These are phyloP conservation scores for Coffea eugenioides DNA, from an alignment of 257 asterid species.

Conservation along the genomic window DNA sequence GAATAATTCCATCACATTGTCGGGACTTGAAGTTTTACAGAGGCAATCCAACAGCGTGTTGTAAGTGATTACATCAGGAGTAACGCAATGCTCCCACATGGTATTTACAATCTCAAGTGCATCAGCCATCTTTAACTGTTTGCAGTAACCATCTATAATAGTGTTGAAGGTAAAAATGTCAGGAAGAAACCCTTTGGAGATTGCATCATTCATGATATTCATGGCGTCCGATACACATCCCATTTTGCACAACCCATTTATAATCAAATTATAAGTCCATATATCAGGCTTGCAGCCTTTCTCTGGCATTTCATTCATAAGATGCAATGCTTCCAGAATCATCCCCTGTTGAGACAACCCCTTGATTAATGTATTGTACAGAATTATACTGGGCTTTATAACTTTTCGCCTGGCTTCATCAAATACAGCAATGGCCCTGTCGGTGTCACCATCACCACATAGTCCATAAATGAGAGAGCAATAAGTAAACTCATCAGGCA, in stretches of 20 bases:
- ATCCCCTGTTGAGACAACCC: slow-evolving; percentile 68
- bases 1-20: slow-evolving; percentile 74
- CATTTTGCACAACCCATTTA: slow-evolving; percentile 80
- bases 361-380: slow-evolving; percentile 67
- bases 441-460: slow-evolving; percentile 68
- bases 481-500: slow-evolving; percentile 80
- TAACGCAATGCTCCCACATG: slow-evolving; percentile 68
- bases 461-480: slow-evolving; percentile 68
- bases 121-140: slow-evolving; percentile 63
- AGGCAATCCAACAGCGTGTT: slow-evolving; percentile 80
- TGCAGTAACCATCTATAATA: slow-evolving; percentile 83
- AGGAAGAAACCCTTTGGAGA: slow-evolving; percentile 60
- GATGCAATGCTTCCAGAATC: slow-evolving; percentile 65
- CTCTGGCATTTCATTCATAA: slow-evolving; percentile 72
- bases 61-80: slow-evolving; percentile 80
- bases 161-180: slow-evolving; percentile 92
- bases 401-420: slow-evolving; percentile 57
- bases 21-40: slow-evolving; percentile 64
- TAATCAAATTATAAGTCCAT: slow-evolving; percentile 80
- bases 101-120: slow-evolving; percentile 64
- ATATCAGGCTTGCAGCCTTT: slow-evolving; percentile 64
- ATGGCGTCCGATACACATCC: slow-evolving; percentile 75
- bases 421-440: slow-evolving; percentile 56
- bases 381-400: slow-evolving; percentile 47
- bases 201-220: slow-evolving; percentile 56